Evolutionary conservation across 2,329 filamentous ascomycete species (phyloP), one percentile per base, ranked within the genome.

Genomic region (Paraphaeosphaeria minitans): DNA sequence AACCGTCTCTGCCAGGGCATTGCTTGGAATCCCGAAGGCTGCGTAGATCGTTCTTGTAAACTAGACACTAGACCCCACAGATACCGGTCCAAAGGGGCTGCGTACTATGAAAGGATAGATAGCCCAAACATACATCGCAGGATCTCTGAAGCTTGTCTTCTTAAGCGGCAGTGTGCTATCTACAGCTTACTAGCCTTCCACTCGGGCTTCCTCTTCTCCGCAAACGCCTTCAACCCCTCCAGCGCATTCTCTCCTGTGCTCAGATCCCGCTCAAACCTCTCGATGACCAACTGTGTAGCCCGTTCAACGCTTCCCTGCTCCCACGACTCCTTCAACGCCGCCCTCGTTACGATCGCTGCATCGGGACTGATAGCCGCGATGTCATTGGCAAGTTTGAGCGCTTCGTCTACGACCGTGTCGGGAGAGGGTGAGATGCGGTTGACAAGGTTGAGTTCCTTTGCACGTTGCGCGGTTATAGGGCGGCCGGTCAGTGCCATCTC

Each of bases 201-300:
- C 27, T 78, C 66, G 19, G 83, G 82, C 63, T 78, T 73, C 65
- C 79, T 74, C 74, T 84, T 84, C 67, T 81, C 76, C 37, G 78
- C 78, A 76, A 85, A 86, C 5, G 84, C 83, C 58, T 70, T 75
- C 53, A 84, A 63, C 1, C 83, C 82, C 60, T 83, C 81, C 16
- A 76, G 69, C n/a, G 82, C 72, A 72, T 84, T 85, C 58, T 82
- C 78, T 0, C 81, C 78, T 35, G 74, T 66, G 47, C 80, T 65
- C 55, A 84, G 65, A 4, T 64, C 68, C 48, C 74, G 69, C 16
- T 72, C 77, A 63, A 79, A 83, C 41, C 76, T 67, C 57, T 82
- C 75, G 33, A 78, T 68, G 0, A 78, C 79, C 19, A 79, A 56
- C 67, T 80, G 79, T 14, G 74, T 76, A n/a, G 75, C 75, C 16